Conservation (phyloP, 2,329 filamentous ascomycete species). For the Colletotrichum aenigma region DNA sequence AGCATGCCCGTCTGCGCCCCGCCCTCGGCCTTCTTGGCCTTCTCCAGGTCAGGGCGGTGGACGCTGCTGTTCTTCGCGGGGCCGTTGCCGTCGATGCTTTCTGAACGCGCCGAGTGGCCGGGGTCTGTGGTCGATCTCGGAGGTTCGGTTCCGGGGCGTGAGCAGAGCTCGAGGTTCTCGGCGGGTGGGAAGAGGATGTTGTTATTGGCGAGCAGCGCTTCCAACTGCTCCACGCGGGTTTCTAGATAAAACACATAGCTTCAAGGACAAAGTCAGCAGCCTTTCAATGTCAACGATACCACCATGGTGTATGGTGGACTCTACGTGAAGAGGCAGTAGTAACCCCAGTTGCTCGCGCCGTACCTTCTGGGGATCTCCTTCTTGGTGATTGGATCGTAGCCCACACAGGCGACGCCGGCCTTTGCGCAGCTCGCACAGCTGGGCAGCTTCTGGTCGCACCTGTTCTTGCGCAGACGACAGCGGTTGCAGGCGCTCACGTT, state of each 20-base stretch:
- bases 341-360: constrained; percentile 33
- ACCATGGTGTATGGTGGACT: neutral
- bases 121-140: constrained; percentile 34
- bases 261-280: constrained; percentile 1
- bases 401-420: constrained; percentile 88
- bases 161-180: constrained; percentile 69
- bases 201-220: constrained; percentile 73
- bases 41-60: constrained; percentile 21
- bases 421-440: constrained; percentile 93
- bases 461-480: constrained; percentile 89
- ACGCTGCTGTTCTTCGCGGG: constrained; percentile 44
- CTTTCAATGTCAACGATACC: constrained; percentile 39
- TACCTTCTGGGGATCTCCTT: constrained; percentile 91
- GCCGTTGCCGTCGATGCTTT: constrained; percentile 30
- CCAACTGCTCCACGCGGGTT: constrained; percentile 82
- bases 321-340: neutral
- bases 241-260: constrained; percentile 97
- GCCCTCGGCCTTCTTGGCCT: constrained; percentile 35
- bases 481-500: constrained; percentile 95
- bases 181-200: constrained; percentile 75
- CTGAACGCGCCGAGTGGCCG: constrained; percentile 36
- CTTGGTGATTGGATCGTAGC: constrained; percentile 96
- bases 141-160: constrained; percentile 48
- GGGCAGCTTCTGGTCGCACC: constrained; percentile 91
- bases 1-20: constrained; percentile 59